phyloP scores from a whole-genome alignment of 495 filamentous ascomycete genomes.

The Neurospora cerealis region DNA sequence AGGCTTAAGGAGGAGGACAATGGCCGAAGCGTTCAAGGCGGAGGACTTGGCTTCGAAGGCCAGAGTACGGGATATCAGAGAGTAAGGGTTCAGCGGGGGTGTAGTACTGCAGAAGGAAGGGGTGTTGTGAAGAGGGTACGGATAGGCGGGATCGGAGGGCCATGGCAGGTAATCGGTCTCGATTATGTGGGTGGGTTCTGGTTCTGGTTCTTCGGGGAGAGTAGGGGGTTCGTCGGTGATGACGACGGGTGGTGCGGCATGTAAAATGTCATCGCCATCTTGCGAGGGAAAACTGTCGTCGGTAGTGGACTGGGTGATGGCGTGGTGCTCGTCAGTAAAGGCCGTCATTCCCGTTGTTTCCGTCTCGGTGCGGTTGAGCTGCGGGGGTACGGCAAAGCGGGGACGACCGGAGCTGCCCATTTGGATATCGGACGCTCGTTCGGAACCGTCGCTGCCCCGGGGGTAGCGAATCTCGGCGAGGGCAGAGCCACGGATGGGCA shows the following conservation, averaged over 20 bases:
- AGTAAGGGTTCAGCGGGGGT: conserved; percentile 37
- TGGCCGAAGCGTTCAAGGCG: conserved; percentile 39
- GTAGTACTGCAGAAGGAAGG: conserved; percentile 4
- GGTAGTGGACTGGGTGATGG: conserved; percentile 34
- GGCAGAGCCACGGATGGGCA: conserved; percentile 2
- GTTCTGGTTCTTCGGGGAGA: background rate
- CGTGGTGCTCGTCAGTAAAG: conserved; percentile 34
- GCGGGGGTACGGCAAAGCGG: conserved; percentile 9
- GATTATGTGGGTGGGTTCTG: conserved; percentile 23
- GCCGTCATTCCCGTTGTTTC: conserved; percentile 16
- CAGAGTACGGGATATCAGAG: conserved; percentile 36
- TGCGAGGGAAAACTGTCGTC: conserved; percentile 24
- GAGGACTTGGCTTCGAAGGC: conserved; percentile 36
- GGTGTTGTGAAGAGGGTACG: conserved; percentile 19
- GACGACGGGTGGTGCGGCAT: background rate
- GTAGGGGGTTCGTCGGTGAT: background rate
- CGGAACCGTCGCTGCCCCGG: conserved; percentile 18
- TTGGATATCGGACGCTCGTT: conserved; percentile 27
- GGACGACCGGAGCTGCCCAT: conserved; percentile 19
- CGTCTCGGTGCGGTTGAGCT: conserved; percentile 24
- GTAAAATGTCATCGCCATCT: conserved; percentile 12
- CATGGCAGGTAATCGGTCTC: conserved; percentile 42
- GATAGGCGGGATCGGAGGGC: conserved; percentile 37
- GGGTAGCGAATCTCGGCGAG: conserved; percentile 10
- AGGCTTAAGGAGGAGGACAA: conserved; percentile 42